These are phyloP conservation scores for Cordyceps fumosorosea DNA, from an alignment of 2,329 filamentous ascomycete genomes.

Conservation along the genomic window DNA sequence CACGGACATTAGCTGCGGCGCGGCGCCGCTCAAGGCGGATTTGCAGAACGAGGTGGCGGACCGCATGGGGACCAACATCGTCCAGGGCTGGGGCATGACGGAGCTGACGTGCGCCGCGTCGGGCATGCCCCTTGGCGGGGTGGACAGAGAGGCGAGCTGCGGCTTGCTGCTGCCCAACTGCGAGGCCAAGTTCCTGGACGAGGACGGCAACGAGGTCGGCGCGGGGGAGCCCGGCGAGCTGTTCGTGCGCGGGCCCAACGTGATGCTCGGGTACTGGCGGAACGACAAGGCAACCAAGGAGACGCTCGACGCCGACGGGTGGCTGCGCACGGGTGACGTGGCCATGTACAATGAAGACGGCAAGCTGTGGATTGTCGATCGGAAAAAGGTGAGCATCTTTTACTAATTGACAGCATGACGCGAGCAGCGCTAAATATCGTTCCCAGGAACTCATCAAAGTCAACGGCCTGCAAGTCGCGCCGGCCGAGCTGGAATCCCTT, in stretches of 20 bases:
- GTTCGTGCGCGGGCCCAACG: slow-evolving; percentile 46
- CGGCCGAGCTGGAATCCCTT: slow-evolving; percentile 49
- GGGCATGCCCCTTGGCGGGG: slow-evolving; percentile 29
- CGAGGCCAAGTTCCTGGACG: slow-evolving; percentile 46
- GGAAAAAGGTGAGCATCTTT: slow-evolving; percentile 37
- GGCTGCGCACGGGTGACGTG: slow-evolving; percentile 55
- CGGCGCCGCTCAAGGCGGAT: slow-evolving; percentile 42
- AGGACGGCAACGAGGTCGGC: slow-evolving; percentile 43
- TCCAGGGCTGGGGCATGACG: slow-evolving; percentile 58
- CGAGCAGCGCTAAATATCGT: slow-evolving; percentile 10
- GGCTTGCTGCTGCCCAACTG: slow-evolving; percentile 48
- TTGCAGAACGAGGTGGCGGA: slow-evolving; percentile 40
- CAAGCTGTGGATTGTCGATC: slow-evolving; percentile 39
- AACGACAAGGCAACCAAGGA: slow-evolving; percentile 49
- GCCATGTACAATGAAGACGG: slow-evolving; percentile 40
- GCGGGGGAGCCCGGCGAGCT: slow-evolving; percentile 46
- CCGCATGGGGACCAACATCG: slow-evolving; percentile 32
- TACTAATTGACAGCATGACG: not conserved
- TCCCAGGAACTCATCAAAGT: slow-evolving; percentile 51
- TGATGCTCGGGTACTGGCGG: slow-evolving; percentile 53
- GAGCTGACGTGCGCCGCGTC: slow-evolving; percentile 40
- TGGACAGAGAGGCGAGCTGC: slow-evolving; percentile 38
- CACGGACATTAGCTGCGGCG: slow-evolving; percentile 41
- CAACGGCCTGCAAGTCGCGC: slow-evolving; percentile 53
- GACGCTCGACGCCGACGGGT: slow-evolving; percentile 43